Percentiles rank a stretch among this genome's conserved stretches.
phyloP scores from a whole-genome alignment of 2,329 filamentous ascomycete species.

The Alternaria metachromatica region DNA sequence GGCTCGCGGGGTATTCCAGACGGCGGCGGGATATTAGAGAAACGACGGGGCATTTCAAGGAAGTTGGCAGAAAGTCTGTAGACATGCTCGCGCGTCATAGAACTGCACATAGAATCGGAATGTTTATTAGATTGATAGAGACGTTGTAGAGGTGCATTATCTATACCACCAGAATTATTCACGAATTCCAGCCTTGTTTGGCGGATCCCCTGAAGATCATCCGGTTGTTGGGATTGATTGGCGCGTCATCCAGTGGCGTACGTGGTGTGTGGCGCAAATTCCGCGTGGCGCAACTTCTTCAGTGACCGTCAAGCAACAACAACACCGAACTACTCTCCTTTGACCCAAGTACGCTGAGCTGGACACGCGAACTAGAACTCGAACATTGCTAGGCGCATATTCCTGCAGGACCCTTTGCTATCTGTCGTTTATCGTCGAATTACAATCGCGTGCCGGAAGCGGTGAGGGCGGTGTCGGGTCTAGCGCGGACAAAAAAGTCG shows the following conservation, averaged over 20 bases:
- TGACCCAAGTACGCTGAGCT: conserved; percentile 2
- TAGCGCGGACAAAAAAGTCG: conserved; percentile 29
- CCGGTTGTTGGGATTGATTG: conserved; percentile 4
- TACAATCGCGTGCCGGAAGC: conserved; percentile 7
- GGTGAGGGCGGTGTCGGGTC: conserved; percentile 18
- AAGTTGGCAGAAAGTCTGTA: neutral
- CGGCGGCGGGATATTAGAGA: neutral
- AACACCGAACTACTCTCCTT: neutral
- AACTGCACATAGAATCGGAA: conserved; percentile 18
- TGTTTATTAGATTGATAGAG: neutral
- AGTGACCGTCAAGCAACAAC: no score
- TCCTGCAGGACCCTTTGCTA: conserved; percentile 10
- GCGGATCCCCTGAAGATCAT: conserved; percentile 16
- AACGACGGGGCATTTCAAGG: neutral
- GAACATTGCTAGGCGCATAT: conserved; percentile 17
- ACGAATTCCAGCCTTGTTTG: conserved; percentile 1
- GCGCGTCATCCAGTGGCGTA: conserved; percentile 9
- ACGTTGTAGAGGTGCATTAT: neutral
- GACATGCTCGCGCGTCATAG: neutral
- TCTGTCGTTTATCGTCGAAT: conserved; percentile 4
- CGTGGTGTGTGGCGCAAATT: neutral
- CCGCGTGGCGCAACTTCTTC: neutral
- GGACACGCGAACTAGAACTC: neutral
- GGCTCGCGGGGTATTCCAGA: neutral
- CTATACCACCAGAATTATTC: neutral